Evolutionary conservation across 257 asterid genomes (phyloP).

Genomic region (Coffea canephora): DNA sequence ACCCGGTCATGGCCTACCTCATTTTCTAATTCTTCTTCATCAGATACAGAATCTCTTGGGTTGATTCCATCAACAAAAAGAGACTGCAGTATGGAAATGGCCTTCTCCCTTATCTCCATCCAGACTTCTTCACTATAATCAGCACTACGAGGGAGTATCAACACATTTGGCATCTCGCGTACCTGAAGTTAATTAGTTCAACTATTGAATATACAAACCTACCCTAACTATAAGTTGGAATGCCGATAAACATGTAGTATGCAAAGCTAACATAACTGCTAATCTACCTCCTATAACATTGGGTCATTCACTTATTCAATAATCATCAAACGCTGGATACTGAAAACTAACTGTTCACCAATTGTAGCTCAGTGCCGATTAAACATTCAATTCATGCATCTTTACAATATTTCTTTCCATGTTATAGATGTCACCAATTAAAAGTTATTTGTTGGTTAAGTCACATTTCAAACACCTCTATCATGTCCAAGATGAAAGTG

Average conservation of each 20-base stretch:
- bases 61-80: slow-evolving; percentile 69
- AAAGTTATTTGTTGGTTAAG: background rate
- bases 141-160: slow-evolving; percentile 98
- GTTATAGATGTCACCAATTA: background rate
- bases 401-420: background rate
- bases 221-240: background rate
- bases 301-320: background rate
- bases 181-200: slow-evolving; percentile 49
- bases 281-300: background rate
- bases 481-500: background rate
- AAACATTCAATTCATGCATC: background rate
- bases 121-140: slow-evolving; percentile 99
- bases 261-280: background rate
- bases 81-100: slow-evolving; percentile 71
- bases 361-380: background rate
- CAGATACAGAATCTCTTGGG: slow-evolving; percentile 80
- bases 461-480: background rate
- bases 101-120: slow-evolving; percentile 97
- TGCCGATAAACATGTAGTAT: background rate
- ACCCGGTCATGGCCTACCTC: slow-evolving; percentile 50
- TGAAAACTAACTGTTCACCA: background rate
- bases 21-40: slow-evolving; percentile 67
- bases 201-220: background rate
- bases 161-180: slow-evolving; percentile 98
- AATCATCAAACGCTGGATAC: background rate